A percentile compares a stretch with the other conserved stretches of the same genome.
Evolutionary conservation across 169 alveolate genomes (phyloP).

Genomic region (Cyclospora cayetanensis): DNA sequence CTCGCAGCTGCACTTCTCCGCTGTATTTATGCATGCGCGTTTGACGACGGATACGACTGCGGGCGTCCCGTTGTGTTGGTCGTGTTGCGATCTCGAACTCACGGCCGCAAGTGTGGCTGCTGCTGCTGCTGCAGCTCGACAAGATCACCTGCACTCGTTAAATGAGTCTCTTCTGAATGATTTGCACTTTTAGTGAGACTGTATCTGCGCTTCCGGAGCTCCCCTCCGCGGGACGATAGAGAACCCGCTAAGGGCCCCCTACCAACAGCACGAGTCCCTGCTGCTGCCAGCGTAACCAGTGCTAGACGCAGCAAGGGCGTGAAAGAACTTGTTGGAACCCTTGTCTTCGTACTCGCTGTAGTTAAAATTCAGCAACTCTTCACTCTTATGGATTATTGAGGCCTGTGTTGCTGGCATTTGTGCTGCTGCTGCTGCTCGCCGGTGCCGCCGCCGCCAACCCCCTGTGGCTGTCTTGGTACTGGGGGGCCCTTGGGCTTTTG

Average conservation of each 20-base stretch:
- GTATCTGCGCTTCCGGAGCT: too few species aligned
- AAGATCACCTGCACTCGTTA: background rate
- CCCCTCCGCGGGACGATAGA: background rate
- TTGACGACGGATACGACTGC: background rate
- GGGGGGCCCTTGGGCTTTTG: background rate
- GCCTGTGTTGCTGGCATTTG: background rate
- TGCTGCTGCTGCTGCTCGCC: background rate
- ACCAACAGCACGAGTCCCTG: background rate
- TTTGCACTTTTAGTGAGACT: too few species aligned
- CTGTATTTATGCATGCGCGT: background rate
- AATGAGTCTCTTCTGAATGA: too few species aligned
- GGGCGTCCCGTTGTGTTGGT: background rate
- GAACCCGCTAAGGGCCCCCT: background rate
- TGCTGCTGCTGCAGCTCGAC: background rate
- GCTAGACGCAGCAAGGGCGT: too few species aligned
- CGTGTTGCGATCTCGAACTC: too few species aligned
- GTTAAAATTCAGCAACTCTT: background rate
- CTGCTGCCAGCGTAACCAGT: background rate
- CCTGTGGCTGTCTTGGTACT: background rate
- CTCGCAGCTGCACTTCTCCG: background rate
- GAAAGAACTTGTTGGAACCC: too few species aligned
- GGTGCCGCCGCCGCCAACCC: background rate
- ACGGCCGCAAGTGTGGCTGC: background rate
- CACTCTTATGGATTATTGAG: background rate
- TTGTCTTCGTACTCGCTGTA: background rate